These are phyloP conservation scores for Naganishia sp. DNA, from an alignment of 1,284 basidiomycete species.

Conservation along the genomic window DNA sequence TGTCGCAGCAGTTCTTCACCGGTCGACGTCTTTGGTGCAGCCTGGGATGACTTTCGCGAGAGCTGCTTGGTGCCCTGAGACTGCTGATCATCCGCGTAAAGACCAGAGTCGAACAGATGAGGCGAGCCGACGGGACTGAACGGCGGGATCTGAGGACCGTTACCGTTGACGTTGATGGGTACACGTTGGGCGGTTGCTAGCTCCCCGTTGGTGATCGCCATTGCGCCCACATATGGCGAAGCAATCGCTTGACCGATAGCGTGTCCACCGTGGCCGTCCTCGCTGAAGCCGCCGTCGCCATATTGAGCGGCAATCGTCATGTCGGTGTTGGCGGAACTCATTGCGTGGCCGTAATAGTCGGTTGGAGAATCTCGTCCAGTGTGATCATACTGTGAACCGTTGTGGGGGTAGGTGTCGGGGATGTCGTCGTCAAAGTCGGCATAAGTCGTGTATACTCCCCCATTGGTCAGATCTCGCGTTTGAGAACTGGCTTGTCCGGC, in stretches of 20 bases:
- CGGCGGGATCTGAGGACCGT: constrained; percentile 22
- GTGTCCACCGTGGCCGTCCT: constrained; percentile 11
- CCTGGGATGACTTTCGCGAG: constrained; percentile 23
- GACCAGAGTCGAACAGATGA: constrained; percentile 1
- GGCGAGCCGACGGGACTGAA: constrained; percentile 9
- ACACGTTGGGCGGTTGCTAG: constrained; percentile 7
- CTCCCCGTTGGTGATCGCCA: constrained; percentile 11
- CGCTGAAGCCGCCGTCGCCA: constrained; percentile 15
- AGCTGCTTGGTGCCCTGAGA: not conserved
- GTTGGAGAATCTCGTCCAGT: constrained; percentile 25
- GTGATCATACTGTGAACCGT: not conserved
- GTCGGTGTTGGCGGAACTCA: constrained; percentile 22
- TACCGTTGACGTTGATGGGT: constrained; percentile 13
- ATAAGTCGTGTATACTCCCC: constrained; percentile 18
- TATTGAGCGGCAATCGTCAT: constrained; percentile 28
- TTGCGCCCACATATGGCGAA: constrained; percentile 15
- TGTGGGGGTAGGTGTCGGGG: not conserved
- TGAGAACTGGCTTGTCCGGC: constrained; percentile 1
- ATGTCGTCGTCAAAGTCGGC: not conserved
- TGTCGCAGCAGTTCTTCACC: constrained; percentile 35
- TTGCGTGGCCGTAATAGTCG: constrained; percentile 29
- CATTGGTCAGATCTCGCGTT: constrained; percentile 25
- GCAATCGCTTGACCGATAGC: constrained; percentile 3
- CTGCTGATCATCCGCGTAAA: constrained; percentile 23
- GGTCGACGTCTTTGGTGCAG: constrained; percentile 7